These are phyloP conservation scores for Trichosporon sp. DNA, from an alignment of 1,284 basidiomycete species.

Conservation along the genomic window DNA sequence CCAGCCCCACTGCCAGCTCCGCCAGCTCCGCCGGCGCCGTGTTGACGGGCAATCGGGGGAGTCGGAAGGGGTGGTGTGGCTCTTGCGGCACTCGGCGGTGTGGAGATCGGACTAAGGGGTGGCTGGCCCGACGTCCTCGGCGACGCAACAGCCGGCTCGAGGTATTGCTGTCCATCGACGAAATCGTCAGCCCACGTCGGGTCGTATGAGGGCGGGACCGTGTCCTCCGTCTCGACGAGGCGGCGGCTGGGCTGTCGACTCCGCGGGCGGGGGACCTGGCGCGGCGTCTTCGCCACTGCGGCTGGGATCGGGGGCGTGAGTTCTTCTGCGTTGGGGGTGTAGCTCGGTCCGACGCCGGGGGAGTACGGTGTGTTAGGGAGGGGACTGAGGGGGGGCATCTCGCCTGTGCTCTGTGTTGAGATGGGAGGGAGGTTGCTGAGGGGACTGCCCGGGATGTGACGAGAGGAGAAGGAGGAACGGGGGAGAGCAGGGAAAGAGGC, in stretches of 20 bases:
- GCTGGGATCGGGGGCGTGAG: not conserved
- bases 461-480: not conserved
- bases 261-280: not conserved
- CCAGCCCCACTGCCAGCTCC: too few relatives aligned
- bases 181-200: conserved; percentile 18
- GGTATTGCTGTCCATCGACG: conserved; percentile 13
- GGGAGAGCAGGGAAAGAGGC: not conserved
- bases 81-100: not conserved
- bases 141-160: not conserved
- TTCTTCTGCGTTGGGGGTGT: too few relatives aligned
- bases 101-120: not conserved
- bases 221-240: conserved; percentile 3
- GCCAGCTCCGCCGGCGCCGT: too few relatives aligned
- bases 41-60: too few relatives aligned
- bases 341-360: not conserved
- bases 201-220: conserved; percentile 6
- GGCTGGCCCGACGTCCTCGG: not conserved
- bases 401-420: conserved; percentile 14
- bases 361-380: not conserved
- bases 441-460: not conserved
- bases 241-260: not conserved
- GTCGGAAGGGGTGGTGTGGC: not conserved
- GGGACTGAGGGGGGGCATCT: not conserved
- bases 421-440: not conserved
- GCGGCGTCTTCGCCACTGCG: not conserved